Conservation (phyloP, 352 stramenopile genomes). For the Phytophthora cajani region DNA sequence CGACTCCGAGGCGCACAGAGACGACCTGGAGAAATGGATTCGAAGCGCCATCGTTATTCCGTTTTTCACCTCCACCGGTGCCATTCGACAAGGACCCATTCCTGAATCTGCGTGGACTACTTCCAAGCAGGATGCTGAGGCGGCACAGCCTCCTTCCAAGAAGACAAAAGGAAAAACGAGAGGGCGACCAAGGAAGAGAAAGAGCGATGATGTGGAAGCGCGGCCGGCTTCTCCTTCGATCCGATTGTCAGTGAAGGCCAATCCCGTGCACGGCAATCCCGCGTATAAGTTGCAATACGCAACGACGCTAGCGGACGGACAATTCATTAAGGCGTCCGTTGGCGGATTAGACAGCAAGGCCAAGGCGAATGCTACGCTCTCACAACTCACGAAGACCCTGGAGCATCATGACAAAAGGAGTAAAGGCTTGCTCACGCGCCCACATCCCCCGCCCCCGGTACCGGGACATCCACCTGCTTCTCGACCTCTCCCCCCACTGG, state of each 20-base stretch:
- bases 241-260: conserved; percentile 40
- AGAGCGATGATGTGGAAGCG: conserved; percentile 10
- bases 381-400: conserved; percentile 29
- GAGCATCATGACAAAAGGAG: conserved; percentile 25
- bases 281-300: conserved; percentile 37
- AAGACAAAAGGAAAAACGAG: conserved; percentile 1
- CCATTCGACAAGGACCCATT: conserved; percentile 1
- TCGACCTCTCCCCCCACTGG: conserved; percentile 10
- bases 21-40: conserved; percentile 35
- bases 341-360: conserved; percentile 39
- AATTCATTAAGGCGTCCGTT: conserved; percentile 30
- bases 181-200: neutral
- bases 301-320: conserved; percentile 29
- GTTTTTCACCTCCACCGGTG: conserved; percentile 5
- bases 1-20: conserved; percentile 11
- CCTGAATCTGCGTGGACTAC: neutral
- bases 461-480: conserved; percentile 22
- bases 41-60: conserved; percentile 33
- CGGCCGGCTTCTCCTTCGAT: conserved; percentile 12
- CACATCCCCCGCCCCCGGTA: neutral
- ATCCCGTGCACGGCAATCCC: conserved; percentile 35
- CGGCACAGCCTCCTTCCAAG: neutral
- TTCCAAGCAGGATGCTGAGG: neutral
- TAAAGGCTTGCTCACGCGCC: conserved; percentile 13
- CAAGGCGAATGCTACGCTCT: conserved; percentile 34